Percentiles rank a stretch among this genome's conserved stretches.
phyloP scores from a whole-genome alignment of 2,329 filamentous ascomycete species.

The Tolypocladium tundrense region DNA sequence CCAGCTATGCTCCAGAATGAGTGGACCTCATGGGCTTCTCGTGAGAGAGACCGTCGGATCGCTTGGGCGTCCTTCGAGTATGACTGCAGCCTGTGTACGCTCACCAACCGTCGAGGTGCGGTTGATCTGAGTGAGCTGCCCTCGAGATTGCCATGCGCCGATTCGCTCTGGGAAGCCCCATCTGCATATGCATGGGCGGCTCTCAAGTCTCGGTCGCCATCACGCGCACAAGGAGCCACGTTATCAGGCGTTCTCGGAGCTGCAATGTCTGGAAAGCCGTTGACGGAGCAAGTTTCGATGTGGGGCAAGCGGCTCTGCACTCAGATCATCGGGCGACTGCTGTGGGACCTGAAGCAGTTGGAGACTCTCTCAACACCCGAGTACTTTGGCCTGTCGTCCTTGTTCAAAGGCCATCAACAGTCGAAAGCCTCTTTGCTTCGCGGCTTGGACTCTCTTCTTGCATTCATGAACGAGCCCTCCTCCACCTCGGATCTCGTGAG shows the following conservation, averaged over 20 bases:
- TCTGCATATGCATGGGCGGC: constrained; percentile 16
- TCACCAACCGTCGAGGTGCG: constrained; percentile 16
- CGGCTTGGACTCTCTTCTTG: constrained; percentile 10
- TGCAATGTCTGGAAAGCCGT: constrained; percentile 1
- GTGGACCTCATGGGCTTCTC: constrained; percentile 14
- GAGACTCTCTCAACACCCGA: constrained; percentile 14
- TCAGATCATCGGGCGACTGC: constrained; percentile 18
- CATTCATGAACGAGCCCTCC: constrained; percentile 10
- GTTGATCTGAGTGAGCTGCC: constrained; percentile 19
- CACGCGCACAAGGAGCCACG: constrained; percentile 1
- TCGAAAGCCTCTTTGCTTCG: constrained; percentile 12
- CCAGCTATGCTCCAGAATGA: constrained; percentile 1
- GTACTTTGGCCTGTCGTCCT: constrained; percentile 14
- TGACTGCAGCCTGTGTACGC: constrained; percentile 19
- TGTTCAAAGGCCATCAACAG: constrained; percentile 12
- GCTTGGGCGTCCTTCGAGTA: constrained; percentile 22
- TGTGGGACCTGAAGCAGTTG: constrained; percentile 19
- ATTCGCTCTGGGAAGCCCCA: constrained; percentile 18
- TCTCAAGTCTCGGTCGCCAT: constrained; percentile 7
- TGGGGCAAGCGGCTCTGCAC: constrained; percentile 18
- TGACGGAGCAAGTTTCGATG: constrained; percentile 8
- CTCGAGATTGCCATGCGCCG: constrained; percentile 14
- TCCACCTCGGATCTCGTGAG: constrained; percentile 16
- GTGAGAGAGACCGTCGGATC: constrained; percentile 13
- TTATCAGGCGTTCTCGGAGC: constrained; percentile 3